Evolutionary conservation across 2,329 filamentous ascomycete genomes (phyloP).

Genomic region (Verticillium klebahnii): DNA sequence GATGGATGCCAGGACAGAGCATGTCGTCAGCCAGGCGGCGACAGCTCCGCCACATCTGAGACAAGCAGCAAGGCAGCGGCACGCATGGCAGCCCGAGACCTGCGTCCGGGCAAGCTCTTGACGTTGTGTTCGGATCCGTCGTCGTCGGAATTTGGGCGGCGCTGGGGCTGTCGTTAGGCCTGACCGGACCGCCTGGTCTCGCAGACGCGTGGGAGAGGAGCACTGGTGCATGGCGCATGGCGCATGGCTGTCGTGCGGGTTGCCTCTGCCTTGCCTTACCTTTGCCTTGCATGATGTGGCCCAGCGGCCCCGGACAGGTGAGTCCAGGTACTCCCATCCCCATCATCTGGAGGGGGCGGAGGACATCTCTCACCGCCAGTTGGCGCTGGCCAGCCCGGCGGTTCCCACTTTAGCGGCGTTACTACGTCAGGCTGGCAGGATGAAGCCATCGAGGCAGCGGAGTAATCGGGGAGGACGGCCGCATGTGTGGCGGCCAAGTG

Average conservation of each 20-base stretch:
- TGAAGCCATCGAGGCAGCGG: background rate
- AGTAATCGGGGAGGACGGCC: constrained; percentile 15
- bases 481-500: constrained; percentile 20
- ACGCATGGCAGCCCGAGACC: background rate
- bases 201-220: background rate
- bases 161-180: background rate
- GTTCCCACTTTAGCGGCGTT: background rate
- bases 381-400: background rate
- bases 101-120: background rate
- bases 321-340: background rate
- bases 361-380: background rate
- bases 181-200: background rate
- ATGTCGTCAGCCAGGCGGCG: background rate
- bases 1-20: background rate
- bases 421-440: background rate
- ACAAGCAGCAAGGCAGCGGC: background rate
- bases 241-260: background rate
- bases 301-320: background rate
- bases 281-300: background rate
- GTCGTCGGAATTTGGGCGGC: background rate
- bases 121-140: background rate
- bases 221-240: background rate
- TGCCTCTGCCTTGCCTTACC: background rate
- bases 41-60: background rate
- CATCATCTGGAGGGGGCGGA: background rate